Percentiles rank a stretch among this genome's conserved stretches.
Evolutionary conservation across 2,329 filamentous ascomycete genomes (phyloP).

Genomic region (Fusarium scirpi): DNA sequence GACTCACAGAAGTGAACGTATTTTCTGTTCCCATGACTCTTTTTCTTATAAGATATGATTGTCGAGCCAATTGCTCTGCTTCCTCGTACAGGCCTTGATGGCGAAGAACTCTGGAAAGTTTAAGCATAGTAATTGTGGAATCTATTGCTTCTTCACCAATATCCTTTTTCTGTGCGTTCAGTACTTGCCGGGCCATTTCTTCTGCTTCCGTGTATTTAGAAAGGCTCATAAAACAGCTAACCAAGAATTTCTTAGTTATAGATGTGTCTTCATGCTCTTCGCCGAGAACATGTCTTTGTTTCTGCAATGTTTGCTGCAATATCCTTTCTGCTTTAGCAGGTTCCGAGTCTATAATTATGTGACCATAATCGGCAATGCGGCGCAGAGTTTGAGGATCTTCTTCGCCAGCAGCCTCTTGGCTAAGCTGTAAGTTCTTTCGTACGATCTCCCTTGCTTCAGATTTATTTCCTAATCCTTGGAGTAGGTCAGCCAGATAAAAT

Average conservation of each 20-base stretch:
- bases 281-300: fast-evolving
- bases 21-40: fast-evolving
- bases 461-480: fast-evolving
- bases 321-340: background rate
- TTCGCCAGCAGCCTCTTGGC: fast-evolving
- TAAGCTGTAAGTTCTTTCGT: fast-evolving
- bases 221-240: fast-evolving
- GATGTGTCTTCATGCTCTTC: background rate
- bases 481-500: fast-evolving
- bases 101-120: fast-evolving
- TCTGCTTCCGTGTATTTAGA: background rate
- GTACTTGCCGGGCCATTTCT: background rate
- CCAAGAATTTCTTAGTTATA: fast-evolving
- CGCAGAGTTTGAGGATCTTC: no score
- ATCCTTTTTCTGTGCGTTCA: fast-evolving
- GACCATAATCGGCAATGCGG: fast-evolving
- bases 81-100: no score
- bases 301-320: fast-evolving
- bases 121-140: fast-evolving
- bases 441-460: fast-evolving
- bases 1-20: fast-evolving
- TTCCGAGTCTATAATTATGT: fast-evolving
- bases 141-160: fast-evolving
- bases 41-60: fast-evolving
- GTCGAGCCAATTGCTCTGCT: no score